These are phyloP conservation scores for Agastache rugosa DNA, from an alignment of 257 asterid species.

Conservation along the genomic window DNA sequence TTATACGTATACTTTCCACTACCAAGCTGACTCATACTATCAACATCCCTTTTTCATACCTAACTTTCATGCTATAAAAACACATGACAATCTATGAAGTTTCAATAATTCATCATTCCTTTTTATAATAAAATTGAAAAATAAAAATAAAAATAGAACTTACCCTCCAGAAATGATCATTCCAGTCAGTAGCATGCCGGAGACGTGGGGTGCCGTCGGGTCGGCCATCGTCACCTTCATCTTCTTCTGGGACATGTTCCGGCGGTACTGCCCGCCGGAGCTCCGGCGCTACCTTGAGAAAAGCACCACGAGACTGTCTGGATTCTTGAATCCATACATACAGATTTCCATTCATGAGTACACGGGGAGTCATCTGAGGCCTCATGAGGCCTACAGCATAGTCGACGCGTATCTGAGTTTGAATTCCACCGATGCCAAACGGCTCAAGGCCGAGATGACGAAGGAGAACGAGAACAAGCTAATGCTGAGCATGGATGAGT, in stretches of 20 bases:
- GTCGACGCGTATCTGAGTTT: constrained; percentile 57
- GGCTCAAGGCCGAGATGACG: constrained; percentile 55
- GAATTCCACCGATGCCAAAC: constrained; percentile 42
- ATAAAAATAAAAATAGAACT: background rate
- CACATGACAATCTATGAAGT: background rate
- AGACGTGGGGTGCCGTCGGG: constrained; percentile 43
- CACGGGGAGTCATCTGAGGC: constrained; percentile 43
- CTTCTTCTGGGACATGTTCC: constrained; percentile 50
- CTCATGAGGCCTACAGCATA: constrained; percentile 52
- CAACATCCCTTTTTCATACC: background rate
- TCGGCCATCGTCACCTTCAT: constrained; percentile 47
- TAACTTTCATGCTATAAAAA: constrained; percentile 15
- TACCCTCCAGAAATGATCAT: constrained; percentile 14
- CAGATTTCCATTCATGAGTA: constrained; percentile 56
- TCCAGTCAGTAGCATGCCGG: constrained; percentile 35
- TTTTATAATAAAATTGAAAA: background rate
- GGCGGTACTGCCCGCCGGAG: constrained; percentile 51
- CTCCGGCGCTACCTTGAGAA: constrained; percentile 36
- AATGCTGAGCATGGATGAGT: constrained; percentile 56
- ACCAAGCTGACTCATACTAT: constrained; percentile 28
- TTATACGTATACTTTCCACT: constrained; percentile 18
- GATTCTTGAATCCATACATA: constrained; percentile 47
- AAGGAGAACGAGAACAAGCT: constrained; percentile 42
- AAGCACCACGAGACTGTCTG: constrained; percentile 29
- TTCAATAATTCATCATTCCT: background rate